phyloP scores from a whole-genome alignment of 208 protist species.

The Zelonia costaricensis region DNA sequence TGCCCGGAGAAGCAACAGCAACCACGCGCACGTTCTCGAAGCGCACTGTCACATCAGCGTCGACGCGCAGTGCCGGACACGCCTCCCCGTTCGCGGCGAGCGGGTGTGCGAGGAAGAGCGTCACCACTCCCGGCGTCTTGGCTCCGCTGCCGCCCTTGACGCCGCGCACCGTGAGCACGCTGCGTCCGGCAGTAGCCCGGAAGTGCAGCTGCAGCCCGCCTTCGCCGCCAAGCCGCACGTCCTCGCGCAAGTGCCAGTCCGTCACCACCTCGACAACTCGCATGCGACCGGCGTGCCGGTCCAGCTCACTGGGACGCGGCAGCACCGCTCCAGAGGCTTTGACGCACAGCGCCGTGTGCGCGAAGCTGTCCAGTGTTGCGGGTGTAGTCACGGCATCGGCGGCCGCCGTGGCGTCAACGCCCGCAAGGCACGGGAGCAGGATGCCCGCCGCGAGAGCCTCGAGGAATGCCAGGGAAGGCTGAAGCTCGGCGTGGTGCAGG shows the following conservation, averaged over 20 bases:
- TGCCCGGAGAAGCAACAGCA: no score
- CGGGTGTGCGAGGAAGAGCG: conserved; percentile 8
- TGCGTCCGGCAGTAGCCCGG: conserved; percentile 11
- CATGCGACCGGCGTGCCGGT: conserved; percentile 12
- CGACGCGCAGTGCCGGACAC: conserved; percentile 20
- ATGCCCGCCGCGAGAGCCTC: neutral
- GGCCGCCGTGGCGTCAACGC: no score
- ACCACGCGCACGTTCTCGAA: conserved; percentile 24
- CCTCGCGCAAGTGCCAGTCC: conserved; percentile 18
- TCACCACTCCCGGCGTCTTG: neutral
- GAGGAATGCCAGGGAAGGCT: conserved; percentile 10
- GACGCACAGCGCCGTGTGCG: conserved; percentile 3
- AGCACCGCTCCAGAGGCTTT: neutral
- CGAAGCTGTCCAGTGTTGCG: neutral
- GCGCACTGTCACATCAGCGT: conserved; percentile 26
- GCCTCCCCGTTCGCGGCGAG: conserved; percentile 20
- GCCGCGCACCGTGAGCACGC: conserved; percentile 28
- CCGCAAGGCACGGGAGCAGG: conserved; percentile 1
- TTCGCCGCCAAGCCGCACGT: conserved; percentile 23
- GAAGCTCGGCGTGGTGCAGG: no score
- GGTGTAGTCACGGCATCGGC: no score
- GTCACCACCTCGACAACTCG: conserved; percentile 17
- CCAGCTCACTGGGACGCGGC: neutral
- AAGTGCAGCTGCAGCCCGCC: conserved; percentile 23
- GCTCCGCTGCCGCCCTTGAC: neutral